Evolutionary conservation across 805 yeast genomes (phyloP).

Genomic region (Wickerhamiella spandovensis): DNA sequence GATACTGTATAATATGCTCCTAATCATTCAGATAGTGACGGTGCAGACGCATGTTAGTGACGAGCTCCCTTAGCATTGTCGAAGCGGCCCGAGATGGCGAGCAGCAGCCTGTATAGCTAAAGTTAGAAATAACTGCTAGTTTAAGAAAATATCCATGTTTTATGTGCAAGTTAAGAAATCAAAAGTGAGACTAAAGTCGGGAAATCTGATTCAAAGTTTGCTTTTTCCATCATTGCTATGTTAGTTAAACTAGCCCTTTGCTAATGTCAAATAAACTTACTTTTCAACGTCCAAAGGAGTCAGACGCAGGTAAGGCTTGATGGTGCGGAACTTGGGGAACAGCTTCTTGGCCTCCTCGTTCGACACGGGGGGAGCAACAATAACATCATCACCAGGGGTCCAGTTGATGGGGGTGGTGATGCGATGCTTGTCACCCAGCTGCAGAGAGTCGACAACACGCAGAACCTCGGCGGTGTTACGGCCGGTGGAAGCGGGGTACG

Average conservation of each 20-base stretch:
- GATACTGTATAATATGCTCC: no score
- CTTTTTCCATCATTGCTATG: neutral
- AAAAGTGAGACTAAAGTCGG: neutral
- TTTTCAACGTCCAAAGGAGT: constrained; percentile 28
- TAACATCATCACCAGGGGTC: constrained; percentile 84
- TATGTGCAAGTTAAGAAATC: neutral
- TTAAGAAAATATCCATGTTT: no score
- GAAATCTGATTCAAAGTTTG: neutral
- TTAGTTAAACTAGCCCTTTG: constrained; percentile 1
- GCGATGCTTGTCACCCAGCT: constrained; percentile 74
- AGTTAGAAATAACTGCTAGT: no score
- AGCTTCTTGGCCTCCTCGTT: constrained; percentile 73
- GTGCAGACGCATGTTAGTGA: no score
- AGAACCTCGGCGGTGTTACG: constrained; percentile 90
- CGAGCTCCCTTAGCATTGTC: no score
- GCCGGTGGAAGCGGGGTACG: constrained; percentile 91
- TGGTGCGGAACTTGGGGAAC: constrained; percentile 77
- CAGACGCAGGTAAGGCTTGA: constrained; percentile 85
- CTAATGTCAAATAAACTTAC: constrained; percentile 5
- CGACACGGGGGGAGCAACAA: constrained; percentile 79
- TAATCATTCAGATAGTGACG: no score
- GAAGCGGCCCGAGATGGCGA: no score
- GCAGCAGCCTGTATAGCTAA: no score
- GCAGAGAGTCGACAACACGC: constrained; percentile 84
- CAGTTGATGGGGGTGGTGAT: constrained; percentile 91